Evolutionary conservation across 805 yeast species (phyloP).

Genomic region (Lipomyces sp.): DNA sequence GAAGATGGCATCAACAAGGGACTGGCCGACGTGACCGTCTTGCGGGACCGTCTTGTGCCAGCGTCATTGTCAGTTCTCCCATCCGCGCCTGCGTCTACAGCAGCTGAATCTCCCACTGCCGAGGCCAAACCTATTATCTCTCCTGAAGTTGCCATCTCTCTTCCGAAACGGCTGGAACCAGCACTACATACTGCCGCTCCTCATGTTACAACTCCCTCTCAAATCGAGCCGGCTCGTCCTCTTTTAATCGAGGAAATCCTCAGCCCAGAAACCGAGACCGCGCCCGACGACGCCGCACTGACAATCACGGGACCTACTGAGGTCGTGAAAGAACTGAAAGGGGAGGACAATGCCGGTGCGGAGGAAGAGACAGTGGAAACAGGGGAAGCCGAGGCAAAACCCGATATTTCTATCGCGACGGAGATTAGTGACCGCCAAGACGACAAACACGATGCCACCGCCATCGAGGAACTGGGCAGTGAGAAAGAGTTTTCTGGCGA

Average conservation of each 20-base stretch:
- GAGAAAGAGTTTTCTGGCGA: conserved; percentile 11
- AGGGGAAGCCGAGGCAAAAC: neutral
- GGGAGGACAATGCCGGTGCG: neutral
- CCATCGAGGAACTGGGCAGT: conserved; percentile 5
- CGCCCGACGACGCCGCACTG: too few relatives aligned
- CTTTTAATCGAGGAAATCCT: too few relatives aligned
- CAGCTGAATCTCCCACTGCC: neutral
- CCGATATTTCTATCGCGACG: neutral
- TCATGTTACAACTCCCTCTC: too few relatives aligned
- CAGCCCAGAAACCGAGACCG: too few relatives aligned
- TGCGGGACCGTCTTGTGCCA: conserved; percentile 6
- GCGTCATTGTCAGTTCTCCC: too few relatives aligned
- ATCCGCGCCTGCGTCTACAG: neutral
- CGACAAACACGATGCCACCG: neutral
- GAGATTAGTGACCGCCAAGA: neutral
- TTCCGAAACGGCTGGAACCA: neutral
- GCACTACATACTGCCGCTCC: neutral
- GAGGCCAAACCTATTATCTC: neutral
- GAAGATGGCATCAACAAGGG: conserved; percentile 47
- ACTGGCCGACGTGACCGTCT: conserved; percentile 2
- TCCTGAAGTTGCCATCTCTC: neutral
- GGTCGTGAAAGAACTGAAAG: neutral
- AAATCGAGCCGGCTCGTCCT: too few relatives aligned
- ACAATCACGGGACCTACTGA: too few relatives aligned
- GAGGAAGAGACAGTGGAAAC: neutral